Conservation (phyloP, 202 grass and related monocot genomes). For the Hordeum pubiflorum region DNA sequence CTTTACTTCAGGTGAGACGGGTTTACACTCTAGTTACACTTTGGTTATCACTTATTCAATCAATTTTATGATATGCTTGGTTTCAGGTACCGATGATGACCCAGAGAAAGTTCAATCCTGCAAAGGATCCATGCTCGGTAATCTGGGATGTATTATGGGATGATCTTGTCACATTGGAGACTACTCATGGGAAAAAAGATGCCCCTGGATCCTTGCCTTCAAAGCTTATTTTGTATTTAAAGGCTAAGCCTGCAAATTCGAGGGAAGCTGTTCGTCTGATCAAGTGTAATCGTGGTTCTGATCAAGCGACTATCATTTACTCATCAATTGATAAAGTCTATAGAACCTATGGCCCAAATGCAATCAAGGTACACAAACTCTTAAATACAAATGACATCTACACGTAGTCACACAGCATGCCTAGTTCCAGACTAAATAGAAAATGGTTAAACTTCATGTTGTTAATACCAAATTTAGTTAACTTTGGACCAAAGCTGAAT, state of each 20-base stretch:
- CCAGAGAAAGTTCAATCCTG: slow-evolving; percentile 90
- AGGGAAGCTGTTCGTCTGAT: slow-evolving; percentile 68
- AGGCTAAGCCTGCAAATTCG: slow-evolving; percentile 55
- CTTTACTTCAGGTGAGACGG: slow-evolving; percentile 71
- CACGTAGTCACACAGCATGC: slow-evolving; percentile 5
- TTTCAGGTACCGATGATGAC: slow-evolving; percentile 79
- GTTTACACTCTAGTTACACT: background rate
- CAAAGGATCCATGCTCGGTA: slow-evolving; percentile 86
- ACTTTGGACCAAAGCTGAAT: background rate
- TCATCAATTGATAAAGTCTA: slow-evolving; percentile 67
- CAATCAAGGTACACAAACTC: slow-evolving; percentile 56
- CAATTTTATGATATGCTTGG: slow-evolving; percentile 25
- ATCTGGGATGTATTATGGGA: slow-evolving; percentile 89
- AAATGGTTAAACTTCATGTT: background rate
- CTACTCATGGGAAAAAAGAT: slow-evolving; percentile 84
- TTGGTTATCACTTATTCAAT: slow-evolving; percentile 2
- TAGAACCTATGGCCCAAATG: slow-evolving; percentile 62
- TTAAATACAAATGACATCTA: slow-evolving; percentile 4
- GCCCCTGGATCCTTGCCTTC: slow-evolving; percentile 65
- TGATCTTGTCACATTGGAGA: slow-evolving; percentile 82
- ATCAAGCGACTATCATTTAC: slow-evolving; percentile 63
- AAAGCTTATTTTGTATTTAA: slow-evolving; percentile 79
- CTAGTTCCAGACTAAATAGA: background rate
- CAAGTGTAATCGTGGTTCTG: slow-evolving; percentile 68
- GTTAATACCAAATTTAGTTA: slow-evolving; percentile 5